phyloP scores from a whole-genome alignment of 805 yeast genomes.

The Yamadazyma phyllophila region DNA sequence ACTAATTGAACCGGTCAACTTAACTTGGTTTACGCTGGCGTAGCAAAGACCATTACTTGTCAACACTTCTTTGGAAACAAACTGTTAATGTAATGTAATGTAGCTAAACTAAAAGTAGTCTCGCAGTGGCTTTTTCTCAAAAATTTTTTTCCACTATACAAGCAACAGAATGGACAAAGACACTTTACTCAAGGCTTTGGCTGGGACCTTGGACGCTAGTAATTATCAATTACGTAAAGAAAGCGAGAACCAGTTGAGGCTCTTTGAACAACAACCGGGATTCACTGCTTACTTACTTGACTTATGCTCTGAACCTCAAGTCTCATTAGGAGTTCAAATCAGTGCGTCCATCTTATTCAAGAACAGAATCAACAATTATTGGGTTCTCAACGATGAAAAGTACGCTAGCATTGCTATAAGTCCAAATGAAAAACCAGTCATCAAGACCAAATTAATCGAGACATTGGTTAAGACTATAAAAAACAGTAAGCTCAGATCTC shows the following conservation, averaged over 20 bases:
- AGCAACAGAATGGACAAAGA: slow-evolving; percentile 43
- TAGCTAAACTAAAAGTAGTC: neutral
- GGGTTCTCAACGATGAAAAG: slow-evolving; percentile 35
- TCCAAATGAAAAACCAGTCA: slow-evolving; percentile 33
- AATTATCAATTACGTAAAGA: slow-evolving; percentile 48
- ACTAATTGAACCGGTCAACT: too few species aligned
- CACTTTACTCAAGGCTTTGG: slow-evolving; percentile 47
- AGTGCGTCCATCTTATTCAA: slow-evolving; percentile 46
- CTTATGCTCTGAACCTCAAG: slow-evolving; percentile 44
- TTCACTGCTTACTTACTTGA: slow-evolving; percentile 55
- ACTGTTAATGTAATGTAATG: too few species aligned
- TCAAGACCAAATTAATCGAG: slow-evolving; percentile 43
- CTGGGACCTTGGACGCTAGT: slow-evolving; percentile 52
- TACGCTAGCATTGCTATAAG: slow-evolving; percentile 21
- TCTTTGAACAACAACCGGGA: slow-evolving; percentile 55
- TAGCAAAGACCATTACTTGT: too few species aligned
- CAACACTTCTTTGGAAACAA: too few species aligned
- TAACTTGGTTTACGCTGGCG: too few species aligned
- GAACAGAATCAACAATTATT: slow-evolving; percentile 37
- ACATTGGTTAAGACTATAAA: slow-evolving; percentile 41
- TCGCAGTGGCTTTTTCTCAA: slow-evolving; percentile 4
- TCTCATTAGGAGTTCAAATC: slow-evolving; percentile 35
- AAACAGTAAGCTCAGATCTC: slow-evolving; percentile 45
- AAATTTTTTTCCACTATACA: neutral
- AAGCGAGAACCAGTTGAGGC: slow-evolving; percentile 51